Percentiles rank a stretch among this genome's conserved stretches.
Conservation (phyloP, 2,329 filamentous ascomycete genomes). For the Diplodia sapinea region DNA sequence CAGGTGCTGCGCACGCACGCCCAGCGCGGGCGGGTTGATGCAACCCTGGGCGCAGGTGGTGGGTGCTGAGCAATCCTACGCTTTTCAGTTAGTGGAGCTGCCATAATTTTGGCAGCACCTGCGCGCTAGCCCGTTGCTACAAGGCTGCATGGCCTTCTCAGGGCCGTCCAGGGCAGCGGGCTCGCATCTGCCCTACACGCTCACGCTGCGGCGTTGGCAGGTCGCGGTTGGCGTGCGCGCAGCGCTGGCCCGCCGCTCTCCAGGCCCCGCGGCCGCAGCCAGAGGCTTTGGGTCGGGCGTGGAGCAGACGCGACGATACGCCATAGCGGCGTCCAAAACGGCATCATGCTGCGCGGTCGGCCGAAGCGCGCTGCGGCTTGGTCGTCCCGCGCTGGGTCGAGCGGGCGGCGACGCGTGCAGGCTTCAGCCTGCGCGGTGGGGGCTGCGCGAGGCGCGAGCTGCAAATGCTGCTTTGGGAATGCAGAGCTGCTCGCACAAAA, state of each 20-base stretch:
- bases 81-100: constrained; percentile 28
- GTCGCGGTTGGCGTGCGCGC: not conserved
- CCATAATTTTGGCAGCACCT: constrained; percentile 39
- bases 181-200: constrained; percentile 13
- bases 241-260: not conserved
- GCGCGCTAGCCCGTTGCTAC: constrained; percentile 35
- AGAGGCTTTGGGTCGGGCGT: constrained; percentile 7
- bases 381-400: constrained; percentile 16
- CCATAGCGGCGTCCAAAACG: constrained; percentile 23
- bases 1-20: constrained; percentile 25
- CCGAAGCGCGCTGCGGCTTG: constrained; percentile 20
- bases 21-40: constrained; percentile 7
- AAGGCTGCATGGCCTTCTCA: constrained; percentile 37
- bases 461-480: constrained; percentile 3
- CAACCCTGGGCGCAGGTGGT: constrained; percentile 25
- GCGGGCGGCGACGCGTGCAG: constrained; percentile 16
- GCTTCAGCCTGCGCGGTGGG: constrained; percentile 17
- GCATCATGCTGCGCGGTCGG: constrained; percentile 30
- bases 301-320: constrained; percentile 7
- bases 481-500: constrained; percentile 1
- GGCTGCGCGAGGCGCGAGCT: constrained; percentile 9
- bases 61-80: constrained; percentile 32
- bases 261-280: constrained; percentile 5
- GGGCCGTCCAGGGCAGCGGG: constrained; percentile 26
- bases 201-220: constrained; percentile 1